phyloP scores from a whole-genome alignment of 495 filamentous ascomycete species.

The Xylaria longipes region DNA sequence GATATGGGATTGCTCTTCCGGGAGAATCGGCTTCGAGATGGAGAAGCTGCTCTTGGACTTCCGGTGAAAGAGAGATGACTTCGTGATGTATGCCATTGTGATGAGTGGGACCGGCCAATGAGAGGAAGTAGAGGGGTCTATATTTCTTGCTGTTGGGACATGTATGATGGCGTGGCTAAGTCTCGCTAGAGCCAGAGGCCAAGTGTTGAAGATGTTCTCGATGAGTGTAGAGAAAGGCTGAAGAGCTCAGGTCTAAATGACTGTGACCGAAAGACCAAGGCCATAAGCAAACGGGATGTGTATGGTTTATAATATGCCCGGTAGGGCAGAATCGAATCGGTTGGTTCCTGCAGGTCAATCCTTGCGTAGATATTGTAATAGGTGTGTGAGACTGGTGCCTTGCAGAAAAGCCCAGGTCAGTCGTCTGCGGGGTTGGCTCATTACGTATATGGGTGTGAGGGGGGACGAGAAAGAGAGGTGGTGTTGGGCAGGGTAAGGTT shows the following conservation, averaged over 20 bases:
- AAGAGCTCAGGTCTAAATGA: background rate
- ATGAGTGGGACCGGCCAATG: background rate
- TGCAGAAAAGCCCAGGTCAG: constrained; percentile 4
- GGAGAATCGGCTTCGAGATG: constrained; percentile 14
- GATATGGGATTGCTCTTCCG: constrained; percentile 26
- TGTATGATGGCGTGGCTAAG: constrained; percentile 22
- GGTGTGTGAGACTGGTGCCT: constrained; percentile 22
- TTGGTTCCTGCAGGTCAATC: constrained; percentile 21
- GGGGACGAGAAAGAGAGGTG: background rate
- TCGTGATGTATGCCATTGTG: constrained; percentile 33
- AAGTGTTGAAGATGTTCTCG: background rate
- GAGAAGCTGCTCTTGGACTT: constrained; percentile 33
- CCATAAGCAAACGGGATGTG: background rate
- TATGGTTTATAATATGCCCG: constrained; percentile 10
- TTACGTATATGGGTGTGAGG: constrained; percentile 4
- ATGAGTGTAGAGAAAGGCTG: background rate
- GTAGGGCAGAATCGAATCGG: constrained; percentile 1
- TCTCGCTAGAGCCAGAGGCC: constrained; percentile 25
- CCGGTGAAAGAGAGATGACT: constrained; percentile 36
- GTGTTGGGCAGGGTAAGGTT: background rate
- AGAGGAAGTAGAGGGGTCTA: constrained; percentile 7
- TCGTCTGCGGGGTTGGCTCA: background rate
- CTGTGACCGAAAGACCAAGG: background rate
- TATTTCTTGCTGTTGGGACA: constrained; percentile 10
- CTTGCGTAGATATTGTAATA: background rate